Evolutionary conservation across 805 yeast species (phyloP).

Genomic region (Candida hispaniensis): DNA sequence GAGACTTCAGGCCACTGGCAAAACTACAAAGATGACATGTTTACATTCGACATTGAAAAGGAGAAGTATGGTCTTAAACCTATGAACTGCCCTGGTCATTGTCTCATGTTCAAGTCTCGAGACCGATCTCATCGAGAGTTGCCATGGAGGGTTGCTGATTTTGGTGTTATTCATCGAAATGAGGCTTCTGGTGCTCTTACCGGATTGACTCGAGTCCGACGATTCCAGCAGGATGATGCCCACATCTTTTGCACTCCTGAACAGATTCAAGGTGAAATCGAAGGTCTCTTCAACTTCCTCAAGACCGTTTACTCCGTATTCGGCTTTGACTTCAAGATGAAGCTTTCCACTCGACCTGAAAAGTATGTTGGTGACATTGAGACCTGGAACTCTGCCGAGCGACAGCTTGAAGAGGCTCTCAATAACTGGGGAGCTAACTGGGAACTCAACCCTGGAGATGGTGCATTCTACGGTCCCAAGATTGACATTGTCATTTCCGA

Average conservation of each 20-base stretch:
- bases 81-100: conserved; percentile 69
- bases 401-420: conserved; percentile 69
- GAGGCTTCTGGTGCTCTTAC: conserved; percentile 93
- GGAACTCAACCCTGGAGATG: conserved; percentile 95
- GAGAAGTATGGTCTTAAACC: conserved; percentile 92
- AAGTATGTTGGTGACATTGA: conserved; percentile 88
- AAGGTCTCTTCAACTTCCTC: conserved; percentile 75
- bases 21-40: conserved; percentile 96
- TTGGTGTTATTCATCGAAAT: conserved; percentile 94
- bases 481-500: conserved; percentile 93
- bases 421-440: conserved; percentile 79
- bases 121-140: conserved; percentile 94
- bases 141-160: conserved; percentile 98
- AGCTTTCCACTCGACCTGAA: conserved; percentile 94
- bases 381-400: conserved; percentile 90
- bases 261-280: conserved; percentile 80
- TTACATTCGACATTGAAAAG: conserved; percentile 91
- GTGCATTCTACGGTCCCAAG: conserved; percentile 96
- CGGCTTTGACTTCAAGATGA: conserved; percentile 94
- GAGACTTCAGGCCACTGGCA: conserved; percentile 99
- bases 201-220: conserved; percentile 91
- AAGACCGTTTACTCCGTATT: conserved; percentile 78
- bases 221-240: conserved; percentile 99
- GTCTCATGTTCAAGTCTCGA: conserved; percentile 81
- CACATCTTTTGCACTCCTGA: conserved; percentile 92